These are phyloP conservation scores for Brasilioporus rufonigricans DNA, from an alignment of 768 basidiomycete genomes.

Conservation along the genomic window DNA sequence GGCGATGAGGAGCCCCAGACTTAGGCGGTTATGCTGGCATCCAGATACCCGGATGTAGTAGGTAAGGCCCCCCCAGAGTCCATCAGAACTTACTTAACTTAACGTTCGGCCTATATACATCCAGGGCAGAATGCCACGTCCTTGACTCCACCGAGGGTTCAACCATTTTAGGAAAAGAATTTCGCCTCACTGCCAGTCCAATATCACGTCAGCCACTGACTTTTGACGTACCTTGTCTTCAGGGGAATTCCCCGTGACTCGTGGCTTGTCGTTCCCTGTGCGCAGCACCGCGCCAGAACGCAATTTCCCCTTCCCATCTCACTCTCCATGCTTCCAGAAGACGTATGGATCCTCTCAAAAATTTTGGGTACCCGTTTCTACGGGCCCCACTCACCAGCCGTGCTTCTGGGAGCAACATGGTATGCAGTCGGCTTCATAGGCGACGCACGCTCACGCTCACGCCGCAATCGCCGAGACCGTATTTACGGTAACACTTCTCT, in stretches of 20 bases:
- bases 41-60: conserved; percentile 1
- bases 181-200: background rate
- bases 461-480: conserved; percentile 1
- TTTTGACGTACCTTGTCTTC: background rate
- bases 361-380: background rate
- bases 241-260: background rate
- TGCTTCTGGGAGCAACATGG: background rate
- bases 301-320: no score
- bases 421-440: background rate
- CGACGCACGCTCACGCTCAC: background rate
- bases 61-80: no score
- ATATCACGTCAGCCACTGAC: background rate
- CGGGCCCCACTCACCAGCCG: background rate
- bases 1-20: conserved; percentile 11
- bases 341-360: background rate
- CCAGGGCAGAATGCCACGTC: background rate
- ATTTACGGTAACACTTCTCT: background rate
- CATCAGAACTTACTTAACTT: conserved; percentile 8
- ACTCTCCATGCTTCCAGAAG: background rate
- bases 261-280: background rate
- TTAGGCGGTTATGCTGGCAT: conserved; percentile 8
- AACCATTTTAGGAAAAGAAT: background rate
- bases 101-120: background rate
- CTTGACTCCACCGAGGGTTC: no score
- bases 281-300: background rate